Evolutionary conservation across 768 basidiomycete genomes (phyloP).

Genomic region (Leccinum arenicola): DNA sequence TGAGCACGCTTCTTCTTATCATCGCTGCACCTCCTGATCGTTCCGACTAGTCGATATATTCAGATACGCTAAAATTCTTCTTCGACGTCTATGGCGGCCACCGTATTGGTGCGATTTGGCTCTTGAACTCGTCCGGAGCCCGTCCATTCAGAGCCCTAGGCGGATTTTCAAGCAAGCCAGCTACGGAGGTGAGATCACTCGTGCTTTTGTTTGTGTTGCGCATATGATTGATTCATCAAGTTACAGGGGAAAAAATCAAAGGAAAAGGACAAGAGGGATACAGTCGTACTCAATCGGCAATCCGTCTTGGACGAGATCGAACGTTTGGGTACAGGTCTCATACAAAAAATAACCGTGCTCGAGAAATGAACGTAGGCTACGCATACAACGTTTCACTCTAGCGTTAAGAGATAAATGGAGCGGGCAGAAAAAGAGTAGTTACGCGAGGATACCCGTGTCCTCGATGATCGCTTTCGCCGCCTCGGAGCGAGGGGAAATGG

Average conservation of each 20-base stretch:
- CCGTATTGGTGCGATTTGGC: conserved; percentile 83
- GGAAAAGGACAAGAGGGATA: conserved; percentile 49
- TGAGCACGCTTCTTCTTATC: conserved; percentile 30
- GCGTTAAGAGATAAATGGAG: background rate
- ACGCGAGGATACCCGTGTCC: conserved; percentile 27
- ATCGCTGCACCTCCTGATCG: conserved; percentile 1
- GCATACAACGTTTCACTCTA: background rate
- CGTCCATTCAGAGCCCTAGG: conserved; percentile 53
- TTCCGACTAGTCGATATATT: conserved; percentile 56
- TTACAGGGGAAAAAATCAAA: conserved; percentile 31
- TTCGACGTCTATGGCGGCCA: conserved; percentile 79
- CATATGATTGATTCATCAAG: background rate
- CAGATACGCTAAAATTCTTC: conserved; percentile 80
- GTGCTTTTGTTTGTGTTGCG: background rate
- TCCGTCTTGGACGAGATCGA: conserved; percentile 74
- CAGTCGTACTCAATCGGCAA: conserved; percentile 64
- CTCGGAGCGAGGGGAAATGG: conserved; percentile 31
- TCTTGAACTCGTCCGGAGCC: conserved; percentile 60
- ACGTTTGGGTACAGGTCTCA: conserved; percentile 67
- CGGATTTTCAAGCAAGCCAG: conserved; percentile 72
- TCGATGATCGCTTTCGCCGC: conserved; percentile 25
- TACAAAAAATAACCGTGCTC: conserved; percentile 43
- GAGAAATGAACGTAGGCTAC: conserved; percentile 4
- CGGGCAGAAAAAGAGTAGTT: background rate
- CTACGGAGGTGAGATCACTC: conserved; percentile 29